Evolutionary conservation across 331 rosid species (phyloP), one percentile per base, ranked within the genome.

Genomic region (Spiraea crenata): DNA sequence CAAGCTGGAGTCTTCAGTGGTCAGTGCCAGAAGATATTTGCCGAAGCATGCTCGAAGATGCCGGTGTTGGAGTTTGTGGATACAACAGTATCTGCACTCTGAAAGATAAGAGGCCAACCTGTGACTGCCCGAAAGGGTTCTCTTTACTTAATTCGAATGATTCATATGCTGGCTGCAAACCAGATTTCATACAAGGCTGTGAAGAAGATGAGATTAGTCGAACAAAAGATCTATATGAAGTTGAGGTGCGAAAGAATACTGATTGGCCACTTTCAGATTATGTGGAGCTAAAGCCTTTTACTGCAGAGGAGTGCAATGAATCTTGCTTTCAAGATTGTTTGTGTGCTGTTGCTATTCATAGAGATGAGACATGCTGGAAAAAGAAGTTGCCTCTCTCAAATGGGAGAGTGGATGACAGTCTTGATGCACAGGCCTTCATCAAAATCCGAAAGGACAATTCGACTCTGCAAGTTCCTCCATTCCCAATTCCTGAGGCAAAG

Each of bases 71-170:
- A 41, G 11, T 54, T 73, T 73, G 71, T 11, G 64, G 77, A 3
- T 41, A 31, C 40, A 54, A 73, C 35, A 54, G 65, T 12, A 44
- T 73, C 54, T 73, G 71, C 37, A 63, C 35, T 7, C 20, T 73
- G 4, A 42, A 34, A 4, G 17, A 42, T 55, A 14, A 41, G 5
- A 54, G 71, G 65, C 74, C 66, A 44, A 31, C 9, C 41, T 80
- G 84, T 14, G 46, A 45, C 34, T 80, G 84, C 25, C 84, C 78
- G 15, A n/a, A 20, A 19, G 72, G 78, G 57, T 80, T 57, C 50
- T 76, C 81, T 39, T 57, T 67, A 9, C 65, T 76, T 11, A 81
- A 76, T 69, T 56, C 72, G 1, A 60, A 35, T 3, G 78, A 80
- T 17, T 19, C 44, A 17, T 76, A 52, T 40, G 47, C 74, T 16